phyloP scores from a whole-genome alignment of 768 basidiomycete genomes.

The Lentinula sp. region DNA sequence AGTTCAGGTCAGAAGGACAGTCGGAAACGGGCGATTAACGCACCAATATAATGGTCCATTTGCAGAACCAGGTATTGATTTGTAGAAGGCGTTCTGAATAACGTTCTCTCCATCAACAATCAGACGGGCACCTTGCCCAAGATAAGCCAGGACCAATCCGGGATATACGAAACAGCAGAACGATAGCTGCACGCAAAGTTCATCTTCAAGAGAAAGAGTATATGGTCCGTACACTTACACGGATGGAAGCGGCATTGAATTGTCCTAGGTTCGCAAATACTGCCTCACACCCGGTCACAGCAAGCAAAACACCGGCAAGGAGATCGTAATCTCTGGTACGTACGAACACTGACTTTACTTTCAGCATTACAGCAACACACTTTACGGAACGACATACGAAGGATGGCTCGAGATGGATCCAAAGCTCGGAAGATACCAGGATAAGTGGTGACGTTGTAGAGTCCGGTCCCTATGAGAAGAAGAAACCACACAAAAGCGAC shows the following conservation, averaged over 20 bases:
- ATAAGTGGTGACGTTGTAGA: conserved; percentile 46
- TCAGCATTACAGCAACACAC: background rate
- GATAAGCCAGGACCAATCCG: conserved; percentile 55
- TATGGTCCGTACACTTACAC: conserved; percentile 22
- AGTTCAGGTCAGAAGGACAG: background rate
- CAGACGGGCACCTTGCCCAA: conserved; percentile 65
- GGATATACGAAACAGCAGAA: conserved; percentile 53
- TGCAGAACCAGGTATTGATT: conserved; percentile 50
- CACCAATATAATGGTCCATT: conserved; percentile 58
- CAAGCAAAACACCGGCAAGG: conserved; percentile 58
- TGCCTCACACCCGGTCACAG: conserved; percentile 67
- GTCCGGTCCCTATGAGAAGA: conserved; percentile 45
- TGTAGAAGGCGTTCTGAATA: conserved; percentile 55
- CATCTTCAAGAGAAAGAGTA: background rate
- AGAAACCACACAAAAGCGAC: conserved; percentile 54
- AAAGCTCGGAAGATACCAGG: conserved; percentile 62
- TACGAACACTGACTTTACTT: conserved; percentile 43
- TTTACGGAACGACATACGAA: conserved; percentile 32
- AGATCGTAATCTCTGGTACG: conserved; percentile 56
- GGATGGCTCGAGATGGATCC: conserved; percentile 59
- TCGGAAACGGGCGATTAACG: background rate
- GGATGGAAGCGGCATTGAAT: conserved; percentile 57
- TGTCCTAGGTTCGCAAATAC: conserved; percentile 67
- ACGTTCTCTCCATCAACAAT: conserved; percentile 44
- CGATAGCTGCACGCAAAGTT: conserved; percentile 29